These are phyloP conservation scores for Diaporthe sp. DNA, from an alignment of 2,329 filamentous ascomycete genomes.

Conservation along the genomic window DNA sequence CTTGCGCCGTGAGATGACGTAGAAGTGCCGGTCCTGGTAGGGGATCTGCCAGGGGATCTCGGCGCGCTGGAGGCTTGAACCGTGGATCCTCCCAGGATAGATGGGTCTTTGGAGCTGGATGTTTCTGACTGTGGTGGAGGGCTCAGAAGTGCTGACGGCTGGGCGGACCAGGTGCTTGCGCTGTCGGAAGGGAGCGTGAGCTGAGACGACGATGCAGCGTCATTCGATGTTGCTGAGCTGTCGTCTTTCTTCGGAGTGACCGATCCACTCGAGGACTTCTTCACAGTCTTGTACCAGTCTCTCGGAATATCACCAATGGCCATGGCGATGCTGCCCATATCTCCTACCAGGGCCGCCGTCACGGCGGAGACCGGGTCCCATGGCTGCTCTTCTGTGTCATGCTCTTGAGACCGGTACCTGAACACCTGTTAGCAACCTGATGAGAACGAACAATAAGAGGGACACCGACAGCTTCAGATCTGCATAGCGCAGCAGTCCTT, in stretches of 20 bases:
- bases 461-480: conserved; percentile 78
- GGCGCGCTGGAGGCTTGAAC: conserved; percentile 17
- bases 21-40: conserved; percentile 10
- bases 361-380: conserved; percentile 84
- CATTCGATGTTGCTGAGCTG: conserved; percentile 18
- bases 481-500: conserved; percentile 74
- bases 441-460: accelerated
- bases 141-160: conserved; percentile 15
- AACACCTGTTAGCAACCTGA: conserved; percentile 36
- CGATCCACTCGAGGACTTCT: conserved; percentile 33
- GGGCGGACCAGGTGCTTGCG: conserved; percentile 25
- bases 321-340: conserved; percentile 85
- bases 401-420: conserved; percentile 71
- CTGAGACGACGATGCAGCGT: conserved; percentile 31
- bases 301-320: conserved; percentile 81
- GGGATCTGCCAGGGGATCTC: not conserved
- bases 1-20: conserved; percentile 7
- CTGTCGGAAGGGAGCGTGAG: conserved; percentile 34
- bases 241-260: conserved; percentile 30
- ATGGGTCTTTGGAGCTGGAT: conserved; percentile 19
- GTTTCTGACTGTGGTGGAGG: conserved; percentile 3
- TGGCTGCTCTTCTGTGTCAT: conserved; percentile 83
- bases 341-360: conserved; percentile 83
- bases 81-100: conserved; percentile 16
- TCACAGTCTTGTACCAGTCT: conserved; percentile 63